Base-by-base conservation (phyloP, 208 protist species). In the Porcisia deanei region DNA sequence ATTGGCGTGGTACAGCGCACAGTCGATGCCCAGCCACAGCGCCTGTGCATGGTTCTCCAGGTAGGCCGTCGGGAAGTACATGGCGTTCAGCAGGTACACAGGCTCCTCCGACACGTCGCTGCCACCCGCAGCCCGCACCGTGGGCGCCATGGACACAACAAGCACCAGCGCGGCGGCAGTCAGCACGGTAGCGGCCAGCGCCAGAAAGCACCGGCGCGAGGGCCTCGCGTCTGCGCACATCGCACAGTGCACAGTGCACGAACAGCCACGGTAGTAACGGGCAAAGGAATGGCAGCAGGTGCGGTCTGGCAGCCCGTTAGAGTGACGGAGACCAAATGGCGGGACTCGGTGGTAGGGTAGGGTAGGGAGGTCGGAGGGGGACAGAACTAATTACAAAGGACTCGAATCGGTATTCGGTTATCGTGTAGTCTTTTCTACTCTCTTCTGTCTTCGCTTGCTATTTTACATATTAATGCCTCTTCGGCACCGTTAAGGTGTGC, bases 1-100 rank as follows among this genome's bases (percentile, higher is more conserved):
- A n/a, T 60, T 52, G 54, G 9, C 43, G 45, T 47, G 39, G 74
- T 76, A 70, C n/a, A 88, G 68, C 4, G 80, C 80, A 22, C 71
- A 59, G 43, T 76, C 60, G 20, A 88, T 34, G 18, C 77, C 84
- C 12, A 55, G 41, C 69, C 65, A 75, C n/a, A 88, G 8, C 25
- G 76, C 80, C 18, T 57, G 64, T 7, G 78, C 72, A 45, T 75
- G 59, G 3, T 49, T 57, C 37, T 30, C 18, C 7, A 16, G 58
- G n/a, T 57, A 61, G 30, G 43, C 58, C 0, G 57, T 58, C 10
- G 39, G 18, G 10, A 54, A 68, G 75, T 82, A 85, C 30, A 81
- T 59, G 34, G 79, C 45, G 30, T 79, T 63, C 39, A 79, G 58
- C 8, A 87, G 61, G 45, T 82, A 73, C 30, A 87, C 80, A 14